These are phyloP conservation scores for Pythium graminicola DNA, from an alignment of 352 stramenopile species.

Conservation along the genomic window DNA sequence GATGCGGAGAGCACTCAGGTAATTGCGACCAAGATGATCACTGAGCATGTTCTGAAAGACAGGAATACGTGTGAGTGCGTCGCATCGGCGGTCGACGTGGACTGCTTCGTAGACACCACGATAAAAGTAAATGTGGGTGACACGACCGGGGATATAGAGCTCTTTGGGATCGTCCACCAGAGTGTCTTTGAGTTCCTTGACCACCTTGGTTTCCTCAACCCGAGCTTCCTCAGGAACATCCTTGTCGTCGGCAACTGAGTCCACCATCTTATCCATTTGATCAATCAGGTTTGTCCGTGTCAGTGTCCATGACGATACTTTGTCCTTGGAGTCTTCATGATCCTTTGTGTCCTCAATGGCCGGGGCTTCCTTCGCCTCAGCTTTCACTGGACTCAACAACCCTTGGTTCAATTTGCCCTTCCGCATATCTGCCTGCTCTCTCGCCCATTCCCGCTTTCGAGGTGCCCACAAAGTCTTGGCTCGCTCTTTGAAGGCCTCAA, in stretches of 20 bases:
- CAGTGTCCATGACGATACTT: constrained; percentile 59
- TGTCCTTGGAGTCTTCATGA: constrained; percentile 31
- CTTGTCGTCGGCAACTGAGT: constrained; percentile 28
- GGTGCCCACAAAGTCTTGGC: constrained; percentile 79
- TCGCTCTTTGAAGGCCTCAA: constrained; percentile 75
- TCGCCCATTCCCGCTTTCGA: constrained; percentile 75
- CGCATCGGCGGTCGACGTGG: constrained; percentile 67
- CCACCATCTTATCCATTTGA: constrained; percentile 50
- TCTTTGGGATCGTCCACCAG: constrained; percentile 65
- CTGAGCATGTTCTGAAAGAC: constrained; percentile 85
- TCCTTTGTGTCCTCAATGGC: background rate
- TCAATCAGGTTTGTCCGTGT: constrained; percentile 74
- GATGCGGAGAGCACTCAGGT: constrained; percentile 72
- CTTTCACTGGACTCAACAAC: constrained; percentile 10
- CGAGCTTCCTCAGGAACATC: constrained; percentile 26
- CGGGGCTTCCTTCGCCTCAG: constrained; percentile 7
- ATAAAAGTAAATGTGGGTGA: constrained; percentile 77
- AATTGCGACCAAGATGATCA: constrained; percentile 75
- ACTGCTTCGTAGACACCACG: constrained; percentile 80
- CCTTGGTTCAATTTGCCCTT: constrained; percentile 18
- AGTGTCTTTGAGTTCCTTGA: constrained; percentile 39
- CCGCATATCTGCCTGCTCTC: constrained; percentile 46
- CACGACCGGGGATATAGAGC: constrained; percentile 65
- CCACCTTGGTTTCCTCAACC: constrained; percentile 51
- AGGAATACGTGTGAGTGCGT: constrained; percentile 64